These are phyloP conservation scores for Ogataea hybrid DNA, from an alignment of 1,139 yeast genomes.

Conservation along the genomic window DNA sequence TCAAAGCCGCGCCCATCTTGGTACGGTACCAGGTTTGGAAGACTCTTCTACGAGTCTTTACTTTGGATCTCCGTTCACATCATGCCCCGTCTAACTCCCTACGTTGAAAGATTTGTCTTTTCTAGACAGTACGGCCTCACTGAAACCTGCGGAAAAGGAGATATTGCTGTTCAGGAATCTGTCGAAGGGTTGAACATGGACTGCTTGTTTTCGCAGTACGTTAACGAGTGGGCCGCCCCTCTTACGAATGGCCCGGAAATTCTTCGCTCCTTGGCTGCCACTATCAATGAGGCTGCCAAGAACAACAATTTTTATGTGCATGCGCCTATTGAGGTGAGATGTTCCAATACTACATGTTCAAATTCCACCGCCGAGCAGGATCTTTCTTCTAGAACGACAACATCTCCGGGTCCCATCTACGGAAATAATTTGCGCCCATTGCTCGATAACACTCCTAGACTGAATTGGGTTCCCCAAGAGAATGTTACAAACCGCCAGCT, in stretches of 20 bases:
- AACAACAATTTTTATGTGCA: slow-evolving; percentile 75
- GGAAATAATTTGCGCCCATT: slow-evolving; percentile 83
- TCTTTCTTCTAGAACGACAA: slow-evolving; percentile 36
- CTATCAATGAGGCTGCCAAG: slow-evolving; percentile 60
- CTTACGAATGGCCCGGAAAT: slow-evolving; percentile 72
- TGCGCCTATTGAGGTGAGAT: slow-evolving; percentile 93
- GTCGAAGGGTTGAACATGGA: slow-evolving; percentile 94
- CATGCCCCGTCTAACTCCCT: slow-evolving; percentile 75
- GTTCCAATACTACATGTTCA: slow-evolving; percentile 76
- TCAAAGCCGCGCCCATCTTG: slow-evolving; percentile 73
- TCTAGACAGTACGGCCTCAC: slow-evolving; percentile 76
- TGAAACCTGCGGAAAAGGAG: slow-evolving; percentile 66
- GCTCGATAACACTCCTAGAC: slow-evolving; percentile 74
- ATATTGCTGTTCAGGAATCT: slow-evolving; percentile 71
- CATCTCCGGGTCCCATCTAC: slow-evolving; percentile 72
- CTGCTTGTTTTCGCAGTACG: slow-evolving; percentile 91
- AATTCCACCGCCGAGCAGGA: slow-evolving; percentile 33
- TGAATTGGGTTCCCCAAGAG: slow-evolving; percentile 51
- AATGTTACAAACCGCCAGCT: slow-evolving; percentile 73
- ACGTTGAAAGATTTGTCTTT: slow-evolving; percentile 80
- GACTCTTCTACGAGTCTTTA: slow-evolving; percentile 74
- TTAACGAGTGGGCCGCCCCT: slow-evolving; percentile 96
- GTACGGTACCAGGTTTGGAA: slow-evolving; percentile 80
- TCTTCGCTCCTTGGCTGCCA: slow-evolving; percentile 58
- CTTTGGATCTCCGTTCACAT: slow-evolving; percentile 78